Evolutionary conservation across 225 moss, liverwort and hornwort species (phyloP), one percentile per base, ranked within the genome.

Genomic region (Rhytidiadelphus loreus): DNA sequence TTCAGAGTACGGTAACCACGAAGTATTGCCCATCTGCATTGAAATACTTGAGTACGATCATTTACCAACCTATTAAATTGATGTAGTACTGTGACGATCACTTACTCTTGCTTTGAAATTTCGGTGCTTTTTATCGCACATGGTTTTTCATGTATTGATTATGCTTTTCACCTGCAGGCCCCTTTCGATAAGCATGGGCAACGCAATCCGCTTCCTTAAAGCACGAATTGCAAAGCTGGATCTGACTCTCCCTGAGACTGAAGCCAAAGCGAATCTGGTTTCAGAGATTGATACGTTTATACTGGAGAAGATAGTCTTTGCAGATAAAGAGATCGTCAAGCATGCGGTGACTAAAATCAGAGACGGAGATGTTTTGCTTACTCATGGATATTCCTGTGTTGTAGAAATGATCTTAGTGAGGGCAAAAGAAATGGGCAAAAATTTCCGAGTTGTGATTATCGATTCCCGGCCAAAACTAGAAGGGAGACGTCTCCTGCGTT

Each of bases 391-490:
- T 79, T 97, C 97, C 20, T 96, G 93, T 92, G 94, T 98, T 41
- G 95, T 98, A 44, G 96, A 97, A 90, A 95, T 98, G 98, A 96
- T 98, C 79, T 89, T 98, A 66, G 48, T 93, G 61, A 93, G 92
- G 88, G 98, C 98, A 26, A 95, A 98, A 81, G 95, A 98, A 86
- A 91, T 95, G 75, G 98, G 97, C 75, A 97, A 82, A 86, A 96
- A 93, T 82, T 98, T 98, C 80, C 93, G 96, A 81, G 97, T 98
- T 75, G 95, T 98, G 74, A 94, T 98, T 37, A 94, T 98, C 7
- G 98, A 98, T 89, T 97, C 98, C n/a, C 94, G 98, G 89, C 98
- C 98, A 13, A 96, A 95, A 92, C 89, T 98, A 70, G 97, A 98
- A 90, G 98, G 98, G 41, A 93, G 91, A 87, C 89, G 91, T 69